Evolutionary conservation across 202 grass and related monocot genomes (phyloP).

Genomic region (Zizania palustris): DNA sequence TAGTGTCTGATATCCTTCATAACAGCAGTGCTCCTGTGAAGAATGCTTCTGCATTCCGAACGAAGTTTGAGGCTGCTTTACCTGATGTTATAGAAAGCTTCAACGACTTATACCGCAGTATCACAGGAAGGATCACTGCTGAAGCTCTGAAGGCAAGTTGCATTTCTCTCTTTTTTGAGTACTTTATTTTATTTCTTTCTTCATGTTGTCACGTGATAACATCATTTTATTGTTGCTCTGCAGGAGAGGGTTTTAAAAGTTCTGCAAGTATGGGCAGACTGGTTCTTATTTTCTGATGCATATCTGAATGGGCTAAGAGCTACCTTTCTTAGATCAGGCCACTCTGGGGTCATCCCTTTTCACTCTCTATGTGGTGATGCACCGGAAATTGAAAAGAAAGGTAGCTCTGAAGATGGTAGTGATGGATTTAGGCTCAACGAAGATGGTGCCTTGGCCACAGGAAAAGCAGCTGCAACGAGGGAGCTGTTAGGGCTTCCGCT

Average conservation of each 20-base stretch:
- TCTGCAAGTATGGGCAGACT: slow-evolving; percentile 97
- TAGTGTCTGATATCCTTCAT: slow-evolving; percentile 96
- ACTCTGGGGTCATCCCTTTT: slow-evolving; percentile 73
- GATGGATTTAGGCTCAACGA: slow-evolving; percentile 80
- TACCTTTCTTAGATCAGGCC: slow-evolving; percentile 87
- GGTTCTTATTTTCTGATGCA: slow-evolving; percentile 99
- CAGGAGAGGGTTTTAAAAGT: slow-evolving; percentile 97
- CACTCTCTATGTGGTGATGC: slow-evolving; percentile 90
- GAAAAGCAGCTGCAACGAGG: slow-evolving; percentile 73
- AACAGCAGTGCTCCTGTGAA: slow-evolving; percentile 98
- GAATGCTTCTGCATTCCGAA: slow-evolving; percentile 92
- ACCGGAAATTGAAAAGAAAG: slow-evolving; percentile 91
- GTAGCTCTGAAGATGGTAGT: slow-evolving; percentile 52
- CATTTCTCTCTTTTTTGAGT: slow-evolving; percentile 31
- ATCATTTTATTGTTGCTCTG: slow-evolving; percentile 45
- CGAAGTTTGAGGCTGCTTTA: slow-evolving; percentile 85
- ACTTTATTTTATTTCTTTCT: slow-evolving; percentile 13
- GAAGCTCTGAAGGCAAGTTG: slow-evolving; percentile 90
- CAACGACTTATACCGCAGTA: slow-evolving; percentile 86
- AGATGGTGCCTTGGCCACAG: slow-evolving; percentile 85
- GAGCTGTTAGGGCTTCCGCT: slow-evolving; percentile 83
- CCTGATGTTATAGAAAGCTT: slow-evolving; percentile 96
- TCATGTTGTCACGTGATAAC: slow-evolving; percentile 31
- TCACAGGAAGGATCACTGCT: slow-evolving; percentile 96
- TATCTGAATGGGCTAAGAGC: slow-evolving; percentile 87